These are phyloP conservation scores for Neonectria faginata DNA, from an alignment of 2,329 filamentous ascomycete genomes.

Conservation along the genomic window DNA sequence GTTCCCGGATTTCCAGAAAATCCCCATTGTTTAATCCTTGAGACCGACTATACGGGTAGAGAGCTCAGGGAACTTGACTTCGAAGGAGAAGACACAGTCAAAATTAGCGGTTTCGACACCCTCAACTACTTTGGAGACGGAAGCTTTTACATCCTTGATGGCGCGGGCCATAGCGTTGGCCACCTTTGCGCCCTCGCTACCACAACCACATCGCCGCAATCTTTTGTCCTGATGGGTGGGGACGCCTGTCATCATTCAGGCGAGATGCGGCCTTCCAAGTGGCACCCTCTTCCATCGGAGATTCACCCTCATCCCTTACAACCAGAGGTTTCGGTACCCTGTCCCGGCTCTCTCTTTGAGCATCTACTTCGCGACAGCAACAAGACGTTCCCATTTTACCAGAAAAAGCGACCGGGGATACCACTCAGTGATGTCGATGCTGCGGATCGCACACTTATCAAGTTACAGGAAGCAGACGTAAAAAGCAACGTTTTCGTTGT, in stretches of 20 bases:
- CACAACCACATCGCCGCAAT: constrained; percentile 27
- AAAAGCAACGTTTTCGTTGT: constrained; percentile 4
- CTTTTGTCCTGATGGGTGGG: constrained; percentile 41
- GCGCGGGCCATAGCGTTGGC: constrained; percentile 37
- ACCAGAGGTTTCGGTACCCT: not conserved
- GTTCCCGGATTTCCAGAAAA: constrained; percentile 33
- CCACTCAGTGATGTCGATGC: not conserved
- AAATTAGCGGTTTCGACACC: constrained; percentile 52
- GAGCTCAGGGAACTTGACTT: constrained; percentile 33
- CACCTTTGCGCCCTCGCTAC: constrained; percentile 39
- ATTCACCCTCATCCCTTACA: constrained; percentile 1
- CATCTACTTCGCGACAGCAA: constrained; percentile 1
- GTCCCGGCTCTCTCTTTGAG: not conserved
- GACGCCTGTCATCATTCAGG: constrained; percentile 36
- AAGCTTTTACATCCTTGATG: constrained; percentile 55
- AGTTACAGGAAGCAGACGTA: not conserved
- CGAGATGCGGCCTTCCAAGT: constrained; percentile 48
- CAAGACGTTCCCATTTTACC: constrained; percentile 1
- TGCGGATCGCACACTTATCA: not conserved
- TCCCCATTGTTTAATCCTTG: constrained; percentile 22
- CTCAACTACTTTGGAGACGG: constrained; percentile 57
- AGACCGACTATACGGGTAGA: constrained; percentile 34
- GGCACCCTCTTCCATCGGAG: not conserved
- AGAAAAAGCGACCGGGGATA: not conserved
- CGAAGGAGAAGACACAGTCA: constrained; percentile 20